Evolutionary conservation across 140 eudicot species (phyloP).

Genomic region (Ambrosia hybrid): DNA sequence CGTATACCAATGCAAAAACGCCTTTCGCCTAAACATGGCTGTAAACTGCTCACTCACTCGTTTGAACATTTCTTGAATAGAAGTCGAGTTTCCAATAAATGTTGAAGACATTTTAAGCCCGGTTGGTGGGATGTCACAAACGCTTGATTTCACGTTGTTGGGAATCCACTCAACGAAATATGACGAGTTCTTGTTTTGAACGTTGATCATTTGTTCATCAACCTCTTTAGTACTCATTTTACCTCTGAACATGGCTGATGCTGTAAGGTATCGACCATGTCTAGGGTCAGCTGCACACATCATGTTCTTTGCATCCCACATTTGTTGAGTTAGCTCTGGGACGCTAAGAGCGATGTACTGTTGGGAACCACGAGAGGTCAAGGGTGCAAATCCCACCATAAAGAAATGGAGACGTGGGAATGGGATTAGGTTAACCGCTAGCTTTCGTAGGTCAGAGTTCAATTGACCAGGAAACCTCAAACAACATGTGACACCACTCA

Average conservation of each 20-base stretch:
- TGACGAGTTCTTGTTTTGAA: slow-evolving; percentile 46
- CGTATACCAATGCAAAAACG: slow-evolving; percentile 73
- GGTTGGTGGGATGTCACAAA: slow-evolving; percentile 45
- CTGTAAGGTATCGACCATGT: slow-evolving; percentile 41
- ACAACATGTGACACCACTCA: slow-evolving; percentile 56
- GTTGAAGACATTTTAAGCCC: slow-evolving; percentile 47
- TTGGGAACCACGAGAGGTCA: slow-evolving; percentile 47
- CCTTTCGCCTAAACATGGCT: slow-evolving; percentile 62
- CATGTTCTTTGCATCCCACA: slow-evolving; percentile 49
- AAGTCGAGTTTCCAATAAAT: slow-evolving; percentile 48
- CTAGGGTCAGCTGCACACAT: slow-evolving; percentile 41
- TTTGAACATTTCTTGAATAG: slow-evolving; percentile 48
- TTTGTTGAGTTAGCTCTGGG: slow-evolving; percentile 42
- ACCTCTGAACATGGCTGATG: slow-evolving; percentile 46
- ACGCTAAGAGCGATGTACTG: slow-evolving; percentile 41
- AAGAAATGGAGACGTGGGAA: slow-evolving; percentile 56
- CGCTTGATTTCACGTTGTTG: slow-evolving; percentile 42
- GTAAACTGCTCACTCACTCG: slow-evolving; percentile 45
- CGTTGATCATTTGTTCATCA: slow-evolving; percentile 45
- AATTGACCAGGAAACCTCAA: slow-evolving; percentile 49
- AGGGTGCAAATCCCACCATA: slow-evolving; percentile 53
- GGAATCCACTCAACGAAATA: slow-evolving; percentile 51
- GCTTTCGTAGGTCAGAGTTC: slow-evolving; percentile 49
- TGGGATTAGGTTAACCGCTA: slow-evolving; percentile 50
- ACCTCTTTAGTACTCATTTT: slow-evolving; percentile 46